Conservation (phyloP, 2,329 filamentous ascomycete species). For the Bimuria novae-zelandiae region DNA sequence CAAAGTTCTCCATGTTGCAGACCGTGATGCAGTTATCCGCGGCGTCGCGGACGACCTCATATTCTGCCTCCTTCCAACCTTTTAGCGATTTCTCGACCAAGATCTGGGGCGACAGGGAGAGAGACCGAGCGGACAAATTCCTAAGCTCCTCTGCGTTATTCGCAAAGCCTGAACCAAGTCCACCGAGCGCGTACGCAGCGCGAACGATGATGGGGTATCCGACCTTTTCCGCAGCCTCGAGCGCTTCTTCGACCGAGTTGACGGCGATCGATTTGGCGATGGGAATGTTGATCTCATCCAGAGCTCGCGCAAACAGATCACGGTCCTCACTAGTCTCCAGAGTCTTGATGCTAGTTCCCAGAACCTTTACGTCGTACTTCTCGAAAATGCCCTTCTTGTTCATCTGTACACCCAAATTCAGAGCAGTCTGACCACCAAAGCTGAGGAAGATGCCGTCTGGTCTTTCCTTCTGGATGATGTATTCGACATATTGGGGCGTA, state of each 20-base stretch:
- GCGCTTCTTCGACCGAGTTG: constrained; percentile 85
- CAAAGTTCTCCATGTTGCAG: constrained; percentile 99
- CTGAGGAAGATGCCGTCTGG: constrained; percentile 97
- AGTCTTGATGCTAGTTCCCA: constrained; percentile 93
- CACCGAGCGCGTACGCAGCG: constrained; percentile 93
- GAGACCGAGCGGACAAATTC: constrained; percentile 88
- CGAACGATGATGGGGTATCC: constrained; percentile 98
- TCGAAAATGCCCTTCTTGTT: constrained; percentile 94
- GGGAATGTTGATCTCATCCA: constrained; percentile 96
- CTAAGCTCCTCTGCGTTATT: constrained; percentile 91
- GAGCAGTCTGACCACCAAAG: constrained; percentile 94
- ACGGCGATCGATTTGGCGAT: constrained; percentile 97
- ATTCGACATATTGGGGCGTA: constrained; percentile 94
- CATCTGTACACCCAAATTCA: constrained; percentile 97
- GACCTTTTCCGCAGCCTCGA: constrained; percentile 82
- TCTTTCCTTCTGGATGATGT: constrained; percentile 94
- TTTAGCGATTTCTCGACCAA: constrained; percentile 98
- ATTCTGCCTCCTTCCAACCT: constrained; percentile 99
- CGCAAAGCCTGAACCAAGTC: constrained; percentile 94
- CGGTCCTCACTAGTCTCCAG: constrained; percentile 94
- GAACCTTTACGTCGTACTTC: constrained; percentile 91
- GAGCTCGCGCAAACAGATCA: constrained; percentile 91
- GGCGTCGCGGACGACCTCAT: constrained; percentile 95
- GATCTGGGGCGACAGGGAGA: constrained; percentile 94
- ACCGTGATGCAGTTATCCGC: constrained; percentile 99